phyloP scores from a whole-genome alignment of 2,329 filamentous ascomycete genomes.

The Colletotrichum tropicicola region DNA sequence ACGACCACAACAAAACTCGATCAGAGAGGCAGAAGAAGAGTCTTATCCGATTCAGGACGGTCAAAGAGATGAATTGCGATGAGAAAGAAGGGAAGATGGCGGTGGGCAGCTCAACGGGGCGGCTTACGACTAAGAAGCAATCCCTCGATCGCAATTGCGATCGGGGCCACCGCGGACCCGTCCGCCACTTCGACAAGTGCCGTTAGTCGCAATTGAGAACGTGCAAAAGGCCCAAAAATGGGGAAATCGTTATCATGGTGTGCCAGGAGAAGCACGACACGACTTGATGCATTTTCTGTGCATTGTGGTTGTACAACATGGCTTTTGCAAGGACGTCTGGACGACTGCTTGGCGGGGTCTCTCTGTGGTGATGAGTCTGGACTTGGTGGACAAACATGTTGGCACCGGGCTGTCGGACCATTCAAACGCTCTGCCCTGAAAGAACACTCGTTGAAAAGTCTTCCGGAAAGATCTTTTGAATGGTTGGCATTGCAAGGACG shows the following conservation, averaged over 20 bases:
- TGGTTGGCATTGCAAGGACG: neutral
- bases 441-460: neutral
- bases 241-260: neutral
- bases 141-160: slow-evolving; percentile 32
- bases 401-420: neutral
- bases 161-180: slow-evolving; percentile 23
- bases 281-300: neutral
- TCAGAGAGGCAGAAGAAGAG: neutral
- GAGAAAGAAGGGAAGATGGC: slow-evolving; percentile 15
- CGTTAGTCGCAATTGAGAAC: slow-evolving; percentile 20
- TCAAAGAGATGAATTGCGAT: slow-evolving; percentile 5
- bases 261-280: neutral
- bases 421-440: neutral
- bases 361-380: too few relatives aligned
- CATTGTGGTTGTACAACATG: neutral
- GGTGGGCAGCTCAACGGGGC: slow-evolving; percentile 26
- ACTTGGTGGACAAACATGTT: neutral
- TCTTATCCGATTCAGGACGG: neutral
- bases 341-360: neutral
- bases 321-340: neutral
- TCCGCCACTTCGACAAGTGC: slow-evolving; percentile 24
- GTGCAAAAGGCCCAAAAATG: neutral
- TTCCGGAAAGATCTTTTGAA: neutral
- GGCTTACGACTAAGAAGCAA: slow-evolving; percentile 30
- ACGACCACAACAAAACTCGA: neutral